phyloP scores from a whole-genome alignment of 108 stramenopile species.

The Mediolabrus comicus region DNA sequence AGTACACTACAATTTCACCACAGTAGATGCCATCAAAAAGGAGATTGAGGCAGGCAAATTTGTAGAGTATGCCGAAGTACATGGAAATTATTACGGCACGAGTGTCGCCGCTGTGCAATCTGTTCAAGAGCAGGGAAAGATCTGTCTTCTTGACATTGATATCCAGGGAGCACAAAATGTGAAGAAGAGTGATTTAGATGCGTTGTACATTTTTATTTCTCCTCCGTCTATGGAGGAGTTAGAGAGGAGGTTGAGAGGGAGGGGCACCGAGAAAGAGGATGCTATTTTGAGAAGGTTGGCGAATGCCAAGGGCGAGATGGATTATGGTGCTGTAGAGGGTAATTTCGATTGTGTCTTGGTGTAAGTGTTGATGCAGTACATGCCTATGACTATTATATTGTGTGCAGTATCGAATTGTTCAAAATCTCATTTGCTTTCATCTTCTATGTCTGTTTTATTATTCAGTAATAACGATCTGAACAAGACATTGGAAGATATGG shows the following conservation, averaged over 20 bases:
- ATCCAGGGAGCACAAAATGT: constrained; percentile 78
- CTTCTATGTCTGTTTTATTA: constrained; percentile 45
- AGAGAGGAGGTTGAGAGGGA: constrained; percentile 82
- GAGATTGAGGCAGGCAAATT: constrained; percentile 82
- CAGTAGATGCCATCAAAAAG: constrained; percentile 78
- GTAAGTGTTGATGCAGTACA: constrained; percentile 50
- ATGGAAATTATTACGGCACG: constrained; percentile 96
- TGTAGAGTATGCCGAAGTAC: constrained; percentile 92
- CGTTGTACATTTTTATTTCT: constrained; percentile 80
- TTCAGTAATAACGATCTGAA: constrained; percentile 74
- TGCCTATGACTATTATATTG: not conserved
- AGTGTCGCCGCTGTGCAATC: constrained; percentile 75
- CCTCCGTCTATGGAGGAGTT: constrained; percentile 91
- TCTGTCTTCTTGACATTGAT: constrained; percentile 96
- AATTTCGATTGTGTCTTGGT: constrained; percentile 61
- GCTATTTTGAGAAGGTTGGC: constrained; percentile 69
- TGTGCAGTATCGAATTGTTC: not conserved
- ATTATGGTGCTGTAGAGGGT: constrained; percentile 70
- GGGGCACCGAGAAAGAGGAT: constrained; percentile 92
- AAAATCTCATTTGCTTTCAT: not conserved
- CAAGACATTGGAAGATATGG: constrained; percentile 61
- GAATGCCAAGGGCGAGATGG: constrained; percentile 91
- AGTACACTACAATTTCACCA: constrained; percentile 91
- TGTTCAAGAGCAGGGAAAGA: constrained; percentile 76
- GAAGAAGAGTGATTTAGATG: constrained; percentile 49